Evolutionary conservation across 2,329 filamentous ascomycete species (phyloP).

Genomic region (Fusarium aywerte): DNA sequence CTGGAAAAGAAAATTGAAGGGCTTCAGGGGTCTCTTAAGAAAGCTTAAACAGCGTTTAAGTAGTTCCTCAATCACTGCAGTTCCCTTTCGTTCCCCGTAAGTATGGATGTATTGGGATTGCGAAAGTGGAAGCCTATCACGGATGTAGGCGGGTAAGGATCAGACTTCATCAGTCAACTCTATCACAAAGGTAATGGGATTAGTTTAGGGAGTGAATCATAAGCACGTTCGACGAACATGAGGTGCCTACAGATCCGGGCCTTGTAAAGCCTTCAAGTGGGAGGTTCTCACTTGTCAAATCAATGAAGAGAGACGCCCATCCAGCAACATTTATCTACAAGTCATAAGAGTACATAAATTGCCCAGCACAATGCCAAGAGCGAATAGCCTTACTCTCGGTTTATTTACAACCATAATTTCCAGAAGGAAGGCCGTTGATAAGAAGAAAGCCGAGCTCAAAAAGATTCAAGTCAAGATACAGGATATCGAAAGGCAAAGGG

Average conservation of each 20-base stretch:
- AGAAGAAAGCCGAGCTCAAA: not conserved
- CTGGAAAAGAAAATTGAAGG: not conserved
- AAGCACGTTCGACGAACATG: rapidly evolving
- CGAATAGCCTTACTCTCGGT: not conserved
- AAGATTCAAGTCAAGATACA: not conserved
- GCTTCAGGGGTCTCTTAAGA: not conserved
- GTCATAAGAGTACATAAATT: too few species aligned
- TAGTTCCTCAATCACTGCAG: not conserved
- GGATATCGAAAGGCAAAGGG: not conserved
- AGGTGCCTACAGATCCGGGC: not conserved
- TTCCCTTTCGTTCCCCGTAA: not conserved
- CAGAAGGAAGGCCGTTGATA: not conserved
- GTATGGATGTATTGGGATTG: not conserved
- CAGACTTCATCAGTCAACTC: not conserved
- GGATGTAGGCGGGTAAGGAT: too few species aligned
- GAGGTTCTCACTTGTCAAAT: rapidly evolving
- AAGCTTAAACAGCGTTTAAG: not conserved
- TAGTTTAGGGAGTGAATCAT: not conserved
- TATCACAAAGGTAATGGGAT: not conserved
- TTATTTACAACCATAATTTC: not conserved
- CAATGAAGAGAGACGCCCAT: too few species aligned
- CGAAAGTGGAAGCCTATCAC: not conserved
- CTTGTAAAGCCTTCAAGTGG: rapidly evolving
- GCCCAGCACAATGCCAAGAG: not conserved
- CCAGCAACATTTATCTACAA: too few species aligned